Evolutionary conservation across 805 yeast species (phyloP).

Genomic region (Lachancea sp.): DNA sequence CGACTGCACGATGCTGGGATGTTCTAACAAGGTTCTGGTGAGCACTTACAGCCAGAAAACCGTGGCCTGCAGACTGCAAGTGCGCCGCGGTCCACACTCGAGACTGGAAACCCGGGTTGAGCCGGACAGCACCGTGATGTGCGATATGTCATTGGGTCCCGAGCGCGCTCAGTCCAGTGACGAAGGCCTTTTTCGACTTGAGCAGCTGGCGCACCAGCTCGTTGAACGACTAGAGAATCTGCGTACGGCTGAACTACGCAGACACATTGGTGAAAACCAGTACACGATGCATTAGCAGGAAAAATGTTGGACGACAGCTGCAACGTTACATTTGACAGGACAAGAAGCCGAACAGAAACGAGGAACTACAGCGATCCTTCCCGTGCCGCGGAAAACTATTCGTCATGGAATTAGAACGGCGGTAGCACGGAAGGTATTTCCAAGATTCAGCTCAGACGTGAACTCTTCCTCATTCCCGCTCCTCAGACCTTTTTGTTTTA

Average conservation of each 20-base stretch:
- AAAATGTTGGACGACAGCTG: not conserved
- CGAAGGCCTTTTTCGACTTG: not conserved
- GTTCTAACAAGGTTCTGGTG: slow-evolving; percentile 1
- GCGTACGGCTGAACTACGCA: slow-evolving; percentile 24
- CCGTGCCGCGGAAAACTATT: too few relatives aligned
- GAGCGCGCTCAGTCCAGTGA: not conserved
- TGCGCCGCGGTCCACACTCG: not conserved
- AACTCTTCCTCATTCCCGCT: too few relatives aligned
- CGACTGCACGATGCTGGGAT: slow-evolving; percentile 4
- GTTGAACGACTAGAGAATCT: slow-evolving; percentile 9
- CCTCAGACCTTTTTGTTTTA: too few relatives aligned
- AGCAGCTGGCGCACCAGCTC: slow-evolving; percentile 4
- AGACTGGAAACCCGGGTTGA: not conserved
- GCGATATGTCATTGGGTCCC: slow-evolving; percentile 1
- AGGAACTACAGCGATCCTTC: too few relatives aligned
- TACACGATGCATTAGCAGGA: slow-evolving; percentile 8
- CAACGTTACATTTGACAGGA: not conserved
- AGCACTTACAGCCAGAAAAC: not conserved
- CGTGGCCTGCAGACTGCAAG: not conserved
- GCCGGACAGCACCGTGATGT: not conserved
- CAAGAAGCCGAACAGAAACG: not conserved
- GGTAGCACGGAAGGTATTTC: too few relatives aligned
- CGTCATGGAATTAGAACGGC: too few relatives aligned
- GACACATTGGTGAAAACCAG: slow-evolving; percentile 29
- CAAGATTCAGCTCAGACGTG: too few relatives aligned